Evolutionary conservation across 164 flowering plant genomes (phyloP), one percentile per base, ranked within the genome.

Genomic region (Berberis thunbergii): DNA sequence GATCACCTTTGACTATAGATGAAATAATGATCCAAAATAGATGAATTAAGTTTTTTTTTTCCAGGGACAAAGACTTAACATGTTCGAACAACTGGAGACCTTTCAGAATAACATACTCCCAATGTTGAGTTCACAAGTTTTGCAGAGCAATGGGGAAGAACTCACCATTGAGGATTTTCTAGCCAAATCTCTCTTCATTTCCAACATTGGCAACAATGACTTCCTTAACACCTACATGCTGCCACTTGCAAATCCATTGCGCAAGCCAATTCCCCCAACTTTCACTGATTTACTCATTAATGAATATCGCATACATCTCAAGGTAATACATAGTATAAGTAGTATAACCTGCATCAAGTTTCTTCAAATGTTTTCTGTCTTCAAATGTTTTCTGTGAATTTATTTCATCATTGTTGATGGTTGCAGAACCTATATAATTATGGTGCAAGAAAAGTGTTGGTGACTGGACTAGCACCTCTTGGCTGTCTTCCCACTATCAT

Each of bases 131-230:
- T 41, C 59, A 8, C 44, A 11, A 48, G 8, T 49, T 9, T 11
- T 4, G 45, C 49, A 52, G 12, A 50, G 12, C 56, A 41, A n/a
- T 5, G 41, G 1, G 49, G 57, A 63, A 46, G 43, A 11, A 45
- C 40, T 2, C 8, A 52, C 38, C 11, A n/a, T 57, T 7, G 40
- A 41, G 38, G 45, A 43, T 5, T 64, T 57, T 40, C 7, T 65
- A 13, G 62, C 57, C 10, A 56, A 64, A 12, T 70, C 73, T 38
- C 57, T 70, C 9, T 40, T 70, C 50, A 54, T 54, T 38, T 57
- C 60, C 6, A 45, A 43, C 61, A 65, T 58, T 2, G 72, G 68
- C 11, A 64, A 49, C 56, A 64, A 64, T 48, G 72, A 70, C 65
- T 55, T 42, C 39, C 53, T 57, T 41, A 43, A 13, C 50, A 54